Conservation (phyloP, 495 filamentous ascomycete genomes). For the Neurospora sp. region DNA sequence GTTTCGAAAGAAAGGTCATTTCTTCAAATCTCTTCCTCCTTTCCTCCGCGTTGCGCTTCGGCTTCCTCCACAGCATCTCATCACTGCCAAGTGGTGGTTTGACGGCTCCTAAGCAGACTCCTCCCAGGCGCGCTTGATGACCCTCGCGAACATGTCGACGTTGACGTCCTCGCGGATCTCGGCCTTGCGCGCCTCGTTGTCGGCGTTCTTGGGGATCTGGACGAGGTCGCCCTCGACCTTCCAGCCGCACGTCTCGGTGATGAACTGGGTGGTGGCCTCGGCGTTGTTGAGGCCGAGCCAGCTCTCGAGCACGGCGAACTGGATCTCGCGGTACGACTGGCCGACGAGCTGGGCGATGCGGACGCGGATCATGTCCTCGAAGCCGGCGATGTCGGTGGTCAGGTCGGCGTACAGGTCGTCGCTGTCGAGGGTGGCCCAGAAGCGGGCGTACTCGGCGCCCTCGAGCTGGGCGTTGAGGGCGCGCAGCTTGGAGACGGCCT, state of each 20-base stretch:
- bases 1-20: not conserved
- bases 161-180: slow-evolving; percentile 93
- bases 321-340: slow-evolving; percentile 79
- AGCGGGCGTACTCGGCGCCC: slow-evolving; percentile 73
- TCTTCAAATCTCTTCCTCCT: slow-evolving; percentile 7
- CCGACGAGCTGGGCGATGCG: slow-evolving; percentile 83
- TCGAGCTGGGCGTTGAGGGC: slow-evolving; percentile 76
- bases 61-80: not conserved
- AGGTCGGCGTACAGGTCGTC: slow-evolving; percentile 96
- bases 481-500: slow-evolving; percentile 84
- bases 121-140: slow-evolving; percentile 84
- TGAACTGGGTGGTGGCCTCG: slow-evolving; percentile 66
- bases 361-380: slow-evolving; percentile 91
- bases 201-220: slow-evolving; percentile 81
- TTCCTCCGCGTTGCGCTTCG: slow-evolving; percentile 1
- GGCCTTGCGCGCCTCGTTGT: slow-evolving; percentile 96
- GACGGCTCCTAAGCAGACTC: slow-evolving; percentile 47
- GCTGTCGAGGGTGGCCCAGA: slow-evolving; percentile 87
- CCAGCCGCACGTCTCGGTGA: slow-evolving; percentile 80
- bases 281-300: slow-evolving; percentile 78
- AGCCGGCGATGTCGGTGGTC: slow-evolving; percentile 85
- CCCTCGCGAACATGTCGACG: slow-evolving; percentile 76
- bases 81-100: not conserved
- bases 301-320: slow-evolving; percentile 62
- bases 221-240: slow-evolving; percentile 46